phyloP scores from a whole-genome alignment of 2,329 filamentous ascomycete genomes.

The Xenosphaeropsis pyriputrescens region DNA sequence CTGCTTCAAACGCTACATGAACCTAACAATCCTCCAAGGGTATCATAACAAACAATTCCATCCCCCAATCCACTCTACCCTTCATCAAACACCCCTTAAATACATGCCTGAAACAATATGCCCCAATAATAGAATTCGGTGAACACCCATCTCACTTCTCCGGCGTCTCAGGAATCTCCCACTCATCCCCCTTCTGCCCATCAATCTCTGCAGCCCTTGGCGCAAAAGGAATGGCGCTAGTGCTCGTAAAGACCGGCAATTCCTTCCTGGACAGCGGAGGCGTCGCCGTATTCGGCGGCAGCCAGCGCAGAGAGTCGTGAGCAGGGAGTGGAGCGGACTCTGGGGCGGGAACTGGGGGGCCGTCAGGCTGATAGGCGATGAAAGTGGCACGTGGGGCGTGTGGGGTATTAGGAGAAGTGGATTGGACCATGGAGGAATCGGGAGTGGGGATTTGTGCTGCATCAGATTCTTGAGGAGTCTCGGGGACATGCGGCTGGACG shows the following conservation, averaged over 20 bases:
- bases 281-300: constrained; percentile 28
- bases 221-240: constrained; percentile 16
- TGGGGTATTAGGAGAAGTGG: constrained; percentile 1
- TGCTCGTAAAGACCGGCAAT: constrained; percentile 17
- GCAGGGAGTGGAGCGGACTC: constrained; percentile 21
- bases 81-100: no score
- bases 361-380: constrained; percentile 40
- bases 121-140: no score
- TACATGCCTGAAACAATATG: no score
- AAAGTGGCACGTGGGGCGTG: constrained; percentile 24
- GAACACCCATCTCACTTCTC: constrained; percentile 4
- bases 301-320: constrained; percentile 29
- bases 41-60: no score
- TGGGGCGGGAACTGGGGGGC: constrained; percentile 25
- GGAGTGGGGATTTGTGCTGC: constrained; percentile 11
- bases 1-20: no score
- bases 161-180: constrained; percentile 21
- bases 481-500: constrained; percentile 3
- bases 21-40: no score
- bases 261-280: constrained; percentile 11
- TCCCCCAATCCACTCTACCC: no score
- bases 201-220: neutral
- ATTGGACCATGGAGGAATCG: neutral
- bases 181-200: constrained; percentile 10
- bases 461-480: constrained; percentile 9